A percentile compares a stretch with the other conserved stretches of the same genome.
phyloP scores from a whole-genome alignment of 2,329 filamentous ascomycete species.

The Fusarium coicis region DNA sequence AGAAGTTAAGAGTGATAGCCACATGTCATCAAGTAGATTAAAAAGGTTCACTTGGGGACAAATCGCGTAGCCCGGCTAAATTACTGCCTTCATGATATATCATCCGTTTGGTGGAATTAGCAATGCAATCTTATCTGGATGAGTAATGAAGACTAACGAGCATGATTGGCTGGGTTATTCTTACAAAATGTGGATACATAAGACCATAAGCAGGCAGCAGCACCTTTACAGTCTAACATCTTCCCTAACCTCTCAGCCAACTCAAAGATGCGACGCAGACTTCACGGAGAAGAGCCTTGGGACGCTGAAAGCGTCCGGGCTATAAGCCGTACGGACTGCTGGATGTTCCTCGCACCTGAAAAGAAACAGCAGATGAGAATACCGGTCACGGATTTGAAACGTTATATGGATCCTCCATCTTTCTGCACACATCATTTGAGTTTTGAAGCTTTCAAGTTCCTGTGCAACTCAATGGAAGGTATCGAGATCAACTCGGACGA shows the following conservation, averaged over 20 bases:
- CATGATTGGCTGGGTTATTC: neutral
- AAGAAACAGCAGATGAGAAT: neutral
- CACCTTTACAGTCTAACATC: neutral
- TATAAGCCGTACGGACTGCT: neutral
- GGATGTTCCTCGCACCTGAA: neutral
- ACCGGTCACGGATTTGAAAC: neutral
- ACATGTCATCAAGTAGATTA: neutral
- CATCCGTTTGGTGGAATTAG: neutral
- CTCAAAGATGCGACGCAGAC: neutral
- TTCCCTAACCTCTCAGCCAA: neutral
- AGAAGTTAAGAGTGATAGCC: rapidly evolving
- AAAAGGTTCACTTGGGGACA: neutral
- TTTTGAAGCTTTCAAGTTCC: constrained; percentile 12
- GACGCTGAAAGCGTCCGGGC: neutral
- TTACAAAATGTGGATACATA: neutral
- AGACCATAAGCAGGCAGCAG: neutral
- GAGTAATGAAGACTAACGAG: neutral
- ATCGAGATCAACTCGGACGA: neutral
- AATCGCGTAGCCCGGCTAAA: too few relatives aligned
- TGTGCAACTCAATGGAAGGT: neutral
- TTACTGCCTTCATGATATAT: neutral
- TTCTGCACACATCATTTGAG: constrained; percentile 3
- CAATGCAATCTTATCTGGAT: neutral
- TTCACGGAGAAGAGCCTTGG: neutral
- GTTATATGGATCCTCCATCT: neutral